Conservation (phyloP, 1,139 yeast genomes). For the Taphrina communis region DNA sequence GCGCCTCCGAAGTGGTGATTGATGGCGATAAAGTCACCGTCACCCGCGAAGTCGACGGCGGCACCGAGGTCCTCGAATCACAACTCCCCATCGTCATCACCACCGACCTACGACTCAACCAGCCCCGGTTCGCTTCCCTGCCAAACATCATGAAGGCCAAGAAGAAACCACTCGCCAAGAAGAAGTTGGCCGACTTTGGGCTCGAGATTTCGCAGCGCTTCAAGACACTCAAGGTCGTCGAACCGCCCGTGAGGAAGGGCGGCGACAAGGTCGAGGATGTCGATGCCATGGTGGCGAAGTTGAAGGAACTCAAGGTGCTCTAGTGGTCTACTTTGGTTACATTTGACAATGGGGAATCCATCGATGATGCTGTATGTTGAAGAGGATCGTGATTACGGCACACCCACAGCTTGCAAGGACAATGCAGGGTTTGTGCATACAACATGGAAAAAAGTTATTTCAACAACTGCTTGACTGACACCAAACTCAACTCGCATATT, state of each 20-base stretch:
- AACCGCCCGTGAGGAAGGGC: conserved; percentile 81
- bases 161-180: conserved; percentile 84
- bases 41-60: conserved; percentile 94
- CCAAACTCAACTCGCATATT: no score
- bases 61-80: conserved; percentile 81
- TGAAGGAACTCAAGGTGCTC: conserved; percentile 63
- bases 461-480: no score
- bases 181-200: conserved; percentile 73
- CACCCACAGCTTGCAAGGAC: no score
- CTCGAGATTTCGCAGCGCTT: conserved; percentile 69
- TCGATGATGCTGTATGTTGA: no score
- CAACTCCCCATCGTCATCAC: conserved; percentile 84
- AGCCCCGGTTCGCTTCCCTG: conserved; percentile 89
- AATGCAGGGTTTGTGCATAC: no score
- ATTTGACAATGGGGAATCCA: no score
- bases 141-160: conserved; percentile 98
- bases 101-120: conserved; percentile 90
- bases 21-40: conserved; percentile 67
- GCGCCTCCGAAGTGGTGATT: conserved; percentile 84
- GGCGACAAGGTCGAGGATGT: conserved; percentile 81
- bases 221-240: conserved; percentile 74
- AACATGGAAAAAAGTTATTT: no score
- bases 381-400: no score
- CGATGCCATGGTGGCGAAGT: conserved; percentile 78
- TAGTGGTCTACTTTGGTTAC: conserved; percentile 42